Percentiles rank a stretch among this genome's conserved stretches.
Conservation (phyloP, 331 rosid genomes). For the Erythrophleum ivorense region DNA sequence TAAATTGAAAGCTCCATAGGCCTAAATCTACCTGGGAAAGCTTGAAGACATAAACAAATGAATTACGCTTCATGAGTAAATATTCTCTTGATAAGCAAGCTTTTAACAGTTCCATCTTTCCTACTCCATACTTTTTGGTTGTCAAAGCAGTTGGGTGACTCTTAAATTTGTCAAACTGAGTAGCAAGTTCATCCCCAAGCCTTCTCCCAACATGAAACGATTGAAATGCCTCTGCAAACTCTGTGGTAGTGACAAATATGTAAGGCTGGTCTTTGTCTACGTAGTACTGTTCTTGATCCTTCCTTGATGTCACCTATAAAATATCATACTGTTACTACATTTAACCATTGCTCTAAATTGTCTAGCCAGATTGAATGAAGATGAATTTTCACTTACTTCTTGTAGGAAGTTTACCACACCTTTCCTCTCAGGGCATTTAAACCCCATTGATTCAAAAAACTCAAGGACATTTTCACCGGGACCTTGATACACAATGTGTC, state of each 20-base stretch:
- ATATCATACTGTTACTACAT: background rate
- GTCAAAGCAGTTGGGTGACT: conserved; percentile 66
- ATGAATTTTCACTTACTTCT: conserved; percentile 55
- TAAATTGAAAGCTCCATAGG: background rate
- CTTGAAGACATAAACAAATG: conserved; percentile 69
- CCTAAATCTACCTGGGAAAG: conserved; percentile 56
- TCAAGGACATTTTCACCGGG: conserved; percentile 64
- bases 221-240: conserved; percentile 55
- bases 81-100: conserved; percentile 67
- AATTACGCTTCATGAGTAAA: conserved; percentile 75
- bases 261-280: conserved; percentile 56
- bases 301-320: conserved; percentile 70
- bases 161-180: conserved; percentile 62
- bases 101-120: conserved; percentile 55
- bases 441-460: conserved; percentile 61
- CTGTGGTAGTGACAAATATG: conserved; percentile 55
- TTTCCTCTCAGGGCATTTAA: conserved; percentile 71
- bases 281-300: conserved; percentile 77
- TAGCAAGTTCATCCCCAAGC: conserved; percentile 53
- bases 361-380: background rate
- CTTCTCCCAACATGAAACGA: conserved; percentile 60
- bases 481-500: conserved; percentile 74
- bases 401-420: conserved; percentile 74
- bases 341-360: background rate
- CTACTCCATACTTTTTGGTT: conserved; percentile 54